Percentiles rank a stretch among this genome's conserved stretches.
Evolutionary conservation across 345 rosid genomes (phyloP).

Genomic region (Citrus hindsii): DNA sequence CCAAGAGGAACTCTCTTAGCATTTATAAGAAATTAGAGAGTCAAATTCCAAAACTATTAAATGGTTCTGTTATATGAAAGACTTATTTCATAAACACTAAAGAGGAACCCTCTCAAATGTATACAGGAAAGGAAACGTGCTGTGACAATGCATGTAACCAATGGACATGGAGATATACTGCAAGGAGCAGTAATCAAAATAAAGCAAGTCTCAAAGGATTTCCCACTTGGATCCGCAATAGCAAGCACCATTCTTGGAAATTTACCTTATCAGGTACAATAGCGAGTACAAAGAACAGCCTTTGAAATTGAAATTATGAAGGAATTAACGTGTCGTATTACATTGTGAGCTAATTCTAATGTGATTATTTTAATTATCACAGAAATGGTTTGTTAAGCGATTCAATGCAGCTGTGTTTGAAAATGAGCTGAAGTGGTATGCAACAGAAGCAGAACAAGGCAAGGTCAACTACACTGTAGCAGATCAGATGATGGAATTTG

Average conservation of each 20-base stretch:
- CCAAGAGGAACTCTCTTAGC: too few species aligned
- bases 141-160: constrained; percentile 58
- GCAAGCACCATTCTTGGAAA: constrained; percentile 69
- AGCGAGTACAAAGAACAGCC: neutral
- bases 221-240: constrained; percentile 82
- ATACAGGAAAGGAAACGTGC: constrained; percentile 70
- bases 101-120: neutral
- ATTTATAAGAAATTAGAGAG: too few species aligned
- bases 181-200: constrained; percentile 47
- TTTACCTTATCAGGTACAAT: constrained; percentile 55
- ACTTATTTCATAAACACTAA: too few species aligned
- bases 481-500: constrained; percentile 60
- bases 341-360: too few species aligned
- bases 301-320: neutral
- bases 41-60: too few species aligned
- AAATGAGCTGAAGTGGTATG: constrained; percentile 89
- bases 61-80: too few species aligned
- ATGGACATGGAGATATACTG: constrained; percentile 47
- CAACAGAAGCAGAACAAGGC: constrained; percentile 74
- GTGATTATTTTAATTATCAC: neutral
- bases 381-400: constrained; percentile 79
- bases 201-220: constrained; percentile 66
- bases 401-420: constrained; percentile 85
- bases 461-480: constrained; percentile 54
- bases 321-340: too few species aligned